Evolutionary conservation across 805 yeast species (phyloP).

Genomic region (Nakazawaea ambrosiae): DNA sequence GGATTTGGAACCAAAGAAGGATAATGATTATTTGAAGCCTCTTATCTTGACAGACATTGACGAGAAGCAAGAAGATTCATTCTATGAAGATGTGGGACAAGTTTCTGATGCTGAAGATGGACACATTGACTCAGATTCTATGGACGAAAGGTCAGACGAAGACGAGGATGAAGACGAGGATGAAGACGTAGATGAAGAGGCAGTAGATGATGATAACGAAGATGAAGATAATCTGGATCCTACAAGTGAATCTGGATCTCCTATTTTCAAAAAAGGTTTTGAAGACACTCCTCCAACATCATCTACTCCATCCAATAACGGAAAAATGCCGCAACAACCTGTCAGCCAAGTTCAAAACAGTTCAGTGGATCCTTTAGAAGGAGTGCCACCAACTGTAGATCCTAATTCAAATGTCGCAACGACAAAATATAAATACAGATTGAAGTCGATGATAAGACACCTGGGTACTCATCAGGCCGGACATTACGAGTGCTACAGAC

Average conservation of each 20-base stretch:
- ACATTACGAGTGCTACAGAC: slow-evolving; percentile 83
- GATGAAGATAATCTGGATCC: slow-evolving; percentile 6
- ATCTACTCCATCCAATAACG: not conserved
- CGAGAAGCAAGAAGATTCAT: slow-evolving; percentile 18
- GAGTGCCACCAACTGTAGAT: not conserved
- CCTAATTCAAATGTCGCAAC: not conserved
- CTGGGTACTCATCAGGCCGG: slow-evolving; percentile 86
- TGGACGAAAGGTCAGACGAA: slow-evolving; percentile 14
- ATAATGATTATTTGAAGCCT: slow-evolving; percentile 3
- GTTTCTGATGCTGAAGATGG: slow-evolving; percentile 15
- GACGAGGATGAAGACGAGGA: slow-evolving; percentile 11
- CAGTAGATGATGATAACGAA: slow-evolving; percentile 14
- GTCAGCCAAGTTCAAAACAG: not conserved
- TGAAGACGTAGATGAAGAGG: slow-evolving; percentile 13
- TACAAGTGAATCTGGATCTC: slow-evolving; percentile 1
- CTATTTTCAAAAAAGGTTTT: slow-evolving; percentile 1
- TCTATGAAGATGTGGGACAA: slow-evolving; percentile 16
- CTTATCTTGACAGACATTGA: slow-evolving; percentile 14
- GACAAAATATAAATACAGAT: slow-evolving; percentile 35
- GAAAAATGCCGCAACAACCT: not conserved
- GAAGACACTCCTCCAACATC: slow-evolving; percentile 8
- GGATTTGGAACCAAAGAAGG: slow-evolving; percentile 16
- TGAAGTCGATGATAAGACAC: slow-evolving; percentile 75
- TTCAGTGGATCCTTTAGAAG: slow-evolving; percentile 1
- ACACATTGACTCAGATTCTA: slow-evolving; percentile 13